Conservation (phyloP, 495 filamentous ascomycete species). For the Podospora tetraspora region DNA sequence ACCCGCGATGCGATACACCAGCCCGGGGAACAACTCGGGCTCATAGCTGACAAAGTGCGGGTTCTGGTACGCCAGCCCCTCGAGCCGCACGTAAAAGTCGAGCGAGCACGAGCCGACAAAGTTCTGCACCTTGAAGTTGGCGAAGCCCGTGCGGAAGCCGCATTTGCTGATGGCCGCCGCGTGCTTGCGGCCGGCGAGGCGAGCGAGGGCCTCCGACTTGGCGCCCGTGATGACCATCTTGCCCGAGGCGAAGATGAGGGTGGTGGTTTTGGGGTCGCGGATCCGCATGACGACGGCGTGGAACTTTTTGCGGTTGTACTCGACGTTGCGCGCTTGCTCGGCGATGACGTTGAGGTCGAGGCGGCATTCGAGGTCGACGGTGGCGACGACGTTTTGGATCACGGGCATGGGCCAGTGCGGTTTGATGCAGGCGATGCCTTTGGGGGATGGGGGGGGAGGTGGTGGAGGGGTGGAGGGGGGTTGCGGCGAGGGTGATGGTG, state of each 20-base stretch:
- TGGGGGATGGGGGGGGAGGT: neutral
- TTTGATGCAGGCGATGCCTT: neutral
- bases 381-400: constrained; percentile 80
- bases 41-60: constrained; percentile 64
- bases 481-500: neutral
- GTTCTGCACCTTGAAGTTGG: constrained; percentile 98
- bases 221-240: constrained; percentile 98
- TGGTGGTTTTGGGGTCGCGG: constrained; percentile 92
- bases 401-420: constrained; percentile 19
- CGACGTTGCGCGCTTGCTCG: constrained; percentile 89
- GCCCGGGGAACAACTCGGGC: constrained; percentile 92
- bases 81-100: constrained; percentile 91
- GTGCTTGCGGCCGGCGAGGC: constrained; percentile 90
- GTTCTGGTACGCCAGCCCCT: constrained; percentile 69
- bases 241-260: constrained; percentile 90
- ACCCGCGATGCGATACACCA: constrained; percentile 96
- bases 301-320: constrained; percentile 97
- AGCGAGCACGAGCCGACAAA: constrained; percentile 92
- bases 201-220: constrained; percentile 88
- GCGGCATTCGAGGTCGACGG: constrained; percentile 91
- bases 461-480: neutral
- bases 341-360: constrained; percentile 94
- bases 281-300: constrained; percentile 98
- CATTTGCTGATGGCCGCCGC: constrained; percentile 96
- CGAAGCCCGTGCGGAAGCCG: constrained; percentile 92